These are phyloP conservation scores for Paecilomyces fulvus DNA, from an alignment of 2,329 filamentous ascomycete genomes.

Conservation along the genomic window DNA sequence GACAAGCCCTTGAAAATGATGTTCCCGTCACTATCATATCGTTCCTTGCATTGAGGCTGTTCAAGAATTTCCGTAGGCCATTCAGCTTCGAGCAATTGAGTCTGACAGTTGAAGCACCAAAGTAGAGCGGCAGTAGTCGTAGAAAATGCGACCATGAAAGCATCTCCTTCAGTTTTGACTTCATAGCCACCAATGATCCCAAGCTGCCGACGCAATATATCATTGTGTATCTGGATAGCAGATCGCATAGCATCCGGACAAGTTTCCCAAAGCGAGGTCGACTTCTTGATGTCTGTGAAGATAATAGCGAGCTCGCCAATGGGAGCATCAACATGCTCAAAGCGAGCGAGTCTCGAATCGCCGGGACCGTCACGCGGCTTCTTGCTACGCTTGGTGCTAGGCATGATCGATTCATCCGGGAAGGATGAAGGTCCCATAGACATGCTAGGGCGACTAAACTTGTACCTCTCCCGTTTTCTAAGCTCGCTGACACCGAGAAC, in stretches of 20 bases:
- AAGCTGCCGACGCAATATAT: conserved; percentile 87
- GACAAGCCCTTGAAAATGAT: conserved; percentile 90
- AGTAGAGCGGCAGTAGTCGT: conserved; percentile 89
- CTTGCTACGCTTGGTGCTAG: conserved; percentile 56
- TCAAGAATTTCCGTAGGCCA: conserved; percentile 93
- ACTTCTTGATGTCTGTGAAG: conserved; percentile 99
- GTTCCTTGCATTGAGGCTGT: conserved; percentile 73
- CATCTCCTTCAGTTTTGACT: conserved; percentile 98
- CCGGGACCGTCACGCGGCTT: conserved; percentile 51
- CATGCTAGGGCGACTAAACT: conserved; percentile 72
- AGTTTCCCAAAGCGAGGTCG: conserved; percentile 90
- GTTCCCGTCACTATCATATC: conserved; percentile 74
- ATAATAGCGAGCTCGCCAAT: conserved; percentile 86
- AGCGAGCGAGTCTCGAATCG: conserved; percentile 76
- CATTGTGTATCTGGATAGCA: conserved; percentile 95
- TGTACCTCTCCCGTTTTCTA: conserved; percentile 71
- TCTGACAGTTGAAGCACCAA: conserved; percentile 95
- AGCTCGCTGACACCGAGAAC: conserved; percentile 88
- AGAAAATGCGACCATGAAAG: conserved; percentile 98
- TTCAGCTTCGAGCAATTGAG: conserved; percentile 72
- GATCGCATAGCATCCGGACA: conserved; percentile 93
- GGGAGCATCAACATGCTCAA: conserved; percentile 87
- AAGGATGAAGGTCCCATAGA: conserved; percentile 71
- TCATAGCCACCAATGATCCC: conserved; percentile 94
- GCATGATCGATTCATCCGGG: conserved; percentile 54